Evolutionary conservation across 225 moss, liverwort and hornwort species (phyloP), one percentile per base, ranked within the genome.

Genomic region (Rhytidiadelphus loreus): DNA sequence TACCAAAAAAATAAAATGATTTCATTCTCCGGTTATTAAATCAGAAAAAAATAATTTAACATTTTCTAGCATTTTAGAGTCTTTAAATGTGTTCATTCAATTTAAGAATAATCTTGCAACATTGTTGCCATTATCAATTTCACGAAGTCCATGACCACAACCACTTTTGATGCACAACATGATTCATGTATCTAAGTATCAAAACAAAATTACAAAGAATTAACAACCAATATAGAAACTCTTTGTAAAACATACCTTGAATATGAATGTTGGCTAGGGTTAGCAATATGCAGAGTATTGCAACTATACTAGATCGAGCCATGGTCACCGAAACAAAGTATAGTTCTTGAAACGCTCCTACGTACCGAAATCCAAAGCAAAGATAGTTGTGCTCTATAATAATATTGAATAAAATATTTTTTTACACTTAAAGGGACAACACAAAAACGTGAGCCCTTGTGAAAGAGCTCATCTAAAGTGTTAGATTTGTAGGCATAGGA

Each of bases 201-300:
- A 2, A 77, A 26, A 21, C 43, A 50, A 79, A 72, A 73, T 79
- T 74, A 2, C 21, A 64, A 4, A 33, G 10, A 86, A 26, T 48
- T 24, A 65, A 70, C 33, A 74, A 83, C 35, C 19, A 50, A 62
- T 0, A 50, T 16, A 33, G 26, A 77, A 71, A 33, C 43, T 57
- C 8, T 84, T 2, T 22, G 8, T 22, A 44, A 61, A 29, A 76
- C 71, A 56, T 84, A 94, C 92, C 91, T 89, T 90, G 91, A 60
- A 87, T 82, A 73, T 87, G 83, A 87, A 92, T 11, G 41, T 69
- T 90, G 68, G 83, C 59, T 33, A 92, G 77, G 60, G 61, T 81
- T 75, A 94, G 56, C 89, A 94, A 80, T 65, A 89, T 64, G 33
- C 41, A 91, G 12, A 94, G 70, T 41, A 19, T 77, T 58, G 60